Base-by-base conservation (phyloP, 2,329 filamentous ascomycete species). In the Sarocladiaceae sp. region DNA sequence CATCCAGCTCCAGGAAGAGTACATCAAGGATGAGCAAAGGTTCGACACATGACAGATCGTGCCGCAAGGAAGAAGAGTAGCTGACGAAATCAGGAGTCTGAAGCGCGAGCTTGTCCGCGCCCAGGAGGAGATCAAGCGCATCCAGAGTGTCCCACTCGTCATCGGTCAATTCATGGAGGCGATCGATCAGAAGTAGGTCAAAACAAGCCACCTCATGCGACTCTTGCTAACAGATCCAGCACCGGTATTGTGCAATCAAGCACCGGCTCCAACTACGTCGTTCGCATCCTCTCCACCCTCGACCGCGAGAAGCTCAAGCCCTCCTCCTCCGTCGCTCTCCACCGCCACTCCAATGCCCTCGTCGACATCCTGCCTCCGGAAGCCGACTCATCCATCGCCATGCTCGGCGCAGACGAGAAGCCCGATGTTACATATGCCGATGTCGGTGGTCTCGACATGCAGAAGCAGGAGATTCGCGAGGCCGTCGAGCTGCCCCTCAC, bases 131-230 rank as follows among this genome's bases (percentile, higher is more conserved):
- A 99, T 99, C 77, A 99, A 99, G 79, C 86, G 94, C 60, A 99
- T 99, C 70, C 94, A 99, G 76, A 97, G 91, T 70, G 94, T 99
- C 52, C 94, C 94, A 25, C 76, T 99, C 56, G 94, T 99, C 57
- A 99, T 99, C 68, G 94, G 94, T 55, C 94, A 99, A 73, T 99
- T 99, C 68, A 99, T 99, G 94, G 94, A 99, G 74, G 94, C 94
- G 52, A 99, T 99, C 67, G 94, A 99, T 71, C 94, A 99, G 74
- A 99, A 97, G 90, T 96, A 80, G 55, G 49, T 22, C 33, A 54
- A 25, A 23, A 20, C 10, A 20, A 8, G 26, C 23, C 47, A 50
- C 33, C 22, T 53, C 39, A 40, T 48, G 51, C 36, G 23, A 10
- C 18, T 6, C 18, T 7, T 53, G 12, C 48, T 57, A 33, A 52